Percentiles rank a stretch among this genome's conserved stretches.
Conservation (phyloP, 441 rosid genomes). For the Populus tomentosa region DNA sequence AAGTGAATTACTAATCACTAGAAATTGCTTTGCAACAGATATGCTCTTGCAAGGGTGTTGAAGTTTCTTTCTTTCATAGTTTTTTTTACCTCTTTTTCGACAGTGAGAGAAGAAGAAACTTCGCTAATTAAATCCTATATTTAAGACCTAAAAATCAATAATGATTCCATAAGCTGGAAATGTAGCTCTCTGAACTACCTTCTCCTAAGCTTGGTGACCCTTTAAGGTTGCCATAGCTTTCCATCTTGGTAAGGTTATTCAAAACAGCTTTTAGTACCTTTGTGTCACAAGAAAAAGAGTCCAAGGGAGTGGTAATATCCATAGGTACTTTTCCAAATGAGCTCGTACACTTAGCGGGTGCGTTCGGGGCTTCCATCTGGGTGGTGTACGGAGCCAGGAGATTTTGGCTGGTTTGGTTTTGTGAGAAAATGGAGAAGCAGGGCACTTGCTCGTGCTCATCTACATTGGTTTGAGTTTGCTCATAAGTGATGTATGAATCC, state of each 20-base stretch:
- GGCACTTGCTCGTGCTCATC: conserved; percentile 52
- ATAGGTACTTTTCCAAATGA: conserved; percentile 16
- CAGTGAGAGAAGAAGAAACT: background rate
- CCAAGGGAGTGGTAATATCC: conserved; percentile 8
- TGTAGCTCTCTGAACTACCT: conserved; percentile 42
- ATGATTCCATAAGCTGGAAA: conserved; percentile 35
- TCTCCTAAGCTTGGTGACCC: conserved; percentile 40
- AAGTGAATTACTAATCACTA: background rate
- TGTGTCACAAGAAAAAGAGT: conserved; percentile 33
- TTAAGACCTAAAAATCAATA: conserved; percentile 11
- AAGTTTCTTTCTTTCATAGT: too few species aligned
- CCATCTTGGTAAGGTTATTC: conserved; percentile 35
- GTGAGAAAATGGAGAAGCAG: conserved; percentile 62
- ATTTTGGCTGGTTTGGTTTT: conserved; percentile 19
- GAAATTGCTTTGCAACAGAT: background rate
- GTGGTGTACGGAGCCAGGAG: conserved; percentile 8
- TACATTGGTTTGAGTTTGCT: conserved; percentile 27
- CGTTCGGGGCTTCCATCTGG: conserved; percentile 15
- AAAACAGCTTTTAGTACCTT: conserved; percentile 36
- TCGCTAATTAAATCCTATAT: background rate
- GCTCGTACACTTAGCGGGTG: background rate
- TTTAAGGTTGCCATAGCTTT: conserved; percentile 19
- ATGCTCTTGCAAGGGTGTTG: background rate
- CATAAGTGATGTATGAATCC: conserved; percentile 47
- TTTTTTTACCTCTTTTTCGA: background rate